A percentile compares a stretch with the other conserved stretches of the same genome.
These are phyloP conservation scores for Hypsizygus marmoreus DNA, from an alignment of 768 basidiomycete genomes.

Conservation along the genomic window DNA sequence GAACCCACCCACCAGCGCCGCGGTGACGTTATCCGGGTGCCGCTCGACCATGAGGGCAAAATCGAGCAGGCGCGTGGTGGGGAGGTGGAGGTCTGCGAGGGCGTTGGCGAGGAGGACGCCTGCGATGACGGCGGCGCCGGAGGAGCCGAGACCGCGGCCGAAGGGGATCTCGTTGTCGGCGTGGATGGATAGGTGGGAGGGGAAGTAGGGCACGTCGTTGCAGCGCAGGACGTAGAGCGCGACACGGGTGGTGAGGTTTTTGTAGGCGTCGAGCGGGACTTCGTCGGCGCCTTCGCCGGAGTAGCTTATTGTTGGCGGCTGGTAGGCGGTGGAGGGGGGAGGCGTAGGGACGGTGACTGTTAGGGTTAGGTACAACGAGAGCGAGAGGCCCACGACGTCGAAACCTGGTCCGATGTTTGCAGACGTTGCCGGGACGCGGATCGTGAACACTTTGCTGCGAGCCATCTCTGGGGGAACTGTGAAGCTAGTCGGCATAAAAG, in stretches of 20 bases:
- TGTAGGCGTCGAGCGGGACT: slow-evolving; percentile 93
- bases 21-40: slow-evolving; percentile 98
- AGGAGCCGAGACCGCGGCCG: slow-evolving; percentile 95
- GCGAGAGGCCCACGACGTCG: slow-evolving; percentile 97
- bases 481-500: no score
- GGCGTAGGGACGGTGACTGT: slow-evolving; percentile 48
- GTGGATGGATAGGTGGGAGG: slow-evolving; percentile 72
- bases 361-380: slow-evolving; percentile 83
- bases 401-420: slow-evolving; percentile 99
- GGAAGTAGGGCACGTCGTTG: slow-evolving; percentile 73
- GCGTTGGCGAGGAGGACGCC: slow-evolving; percentile 89
- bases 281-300: slow-evolving; percentile 87
- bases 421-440: slow-evolving; percentile 94
- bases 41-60: slow-evolving; percentile 99
- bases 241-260: slow-evolving; percentile 95
- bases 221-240: slow-evolving; percentile 98
- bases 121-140: slow-evolving; percentile 98
- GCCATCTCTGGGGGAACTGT: slow-evolving; percentile 16
- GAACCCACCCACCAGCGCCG: slow-evolving; percentile 95
- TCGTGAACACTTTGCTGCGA: slow-evolving; percentile 58
- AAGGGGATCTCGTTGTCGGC: slow-evolving; percentile 95
- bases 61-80: slow-evolving; percentile 79
- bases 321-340: slow-evolving; percentile 32
- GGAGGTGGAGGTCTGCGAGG: slow-evolving; percentile 74
- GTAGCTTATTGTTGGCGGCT: slow-evolving; percentile 70